Evolutionary conservation across 1,139 yeast genomes (phyloP), one percentile per base, ranked within the genome.

Genomic region (Kluyveromyces sp.): DNA sequence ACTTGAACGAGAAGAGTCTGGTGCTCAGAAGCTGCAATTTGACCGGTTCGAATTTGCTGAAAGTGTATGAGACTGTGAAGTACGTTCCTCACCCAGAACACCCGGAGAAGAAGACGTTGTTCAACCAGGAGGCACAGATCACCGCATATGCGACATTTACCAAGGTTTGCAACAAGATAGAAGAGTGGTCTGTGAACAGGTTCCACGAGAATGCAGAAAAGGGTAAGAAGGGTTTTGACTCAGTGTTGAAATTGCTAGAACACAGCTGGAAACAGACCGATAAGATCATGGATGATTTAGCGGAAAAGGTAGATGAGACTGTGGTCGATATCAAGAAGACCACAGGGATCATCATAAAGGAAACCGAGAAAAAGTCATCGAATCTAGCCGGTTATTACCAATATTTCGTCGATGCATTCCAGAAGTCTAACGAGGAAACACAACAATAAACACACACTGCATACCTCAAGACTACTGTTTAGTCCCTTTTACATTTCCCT

Each of bases 171-270:
- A 85, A 80, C 59, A 82, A 83, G 63, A 71, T 92, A 50, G 98
- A 92, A 63, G 94, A 86, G 40, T 92, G 96, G 95, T 79, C 92
- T 0, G 82, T 87, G 3, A 87, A 84, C 56, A 71, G 96, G 60
- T 92, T 89, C 65, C 79, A 81, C 34, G 94, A 85, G 59, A 92
- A 92, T 63, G 96, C 97, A 6, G 67, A 67, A 43, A 77, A 77
- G 51, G 98, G 97, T 19, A 82, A 79, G 53, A 57, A 68, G 28
- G 98, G 96, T 0, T 89, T 92, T 58, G 97, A 89, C 53, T 66
- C 77, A 4, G 96, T 89, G 4, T 69, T 89, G 46, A 64, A 73
- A 46, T 65, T 73, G 28, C 72, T 82, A 42, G 68, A 73, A 42
- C 69, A 71, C 44, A 74, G 71, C 51, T 73, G 78, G 78, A 70